Base-by-base conservation (phyloP, 257 asterid genomes). In the Nicotiana tabacum region DNA sequence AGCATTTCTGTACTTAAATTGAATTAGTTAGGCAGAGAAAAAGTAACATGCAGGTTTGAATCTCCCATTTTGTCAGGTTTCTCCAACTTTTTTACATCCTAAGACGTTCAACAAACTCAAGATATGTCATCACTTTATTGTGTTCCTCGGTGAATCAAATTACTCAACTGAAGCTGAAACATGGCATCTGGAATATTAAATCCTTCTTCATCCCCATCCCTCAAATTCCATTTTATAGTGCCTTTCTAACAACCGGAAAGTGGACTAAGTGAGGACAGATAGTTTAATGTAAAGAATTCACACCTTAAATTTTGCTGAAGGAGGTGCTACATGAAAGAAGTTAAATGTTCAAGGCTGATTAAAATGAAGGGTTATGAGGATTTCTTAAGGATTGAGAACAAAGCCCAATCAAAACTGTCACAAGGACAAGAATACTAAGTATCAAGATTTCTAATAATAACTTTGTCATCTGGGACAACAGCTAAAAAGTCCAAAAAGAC, bases 341-440 rank as follows among this genome's bases (percentile, higher is more conserved):
- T 70, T 70, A 70, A 70, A 74, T 74, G 21, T 58, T 58, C 43
- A 48, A 48, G 43, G 80, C 21, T 27, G 15, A 46, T 74, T 74
- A 3, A 27, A 74, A 46, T 72, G 24, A 74, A 74, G 24, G 43
- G 39, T 21, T 27, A 51, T 74, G 80, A 48, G 27, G 24, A 74
- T 74, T 48, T 74, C 80, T 27, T 48, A 74, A 57, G 62, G 80
- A 74, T 74, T 48, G 80, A 27, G 62, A 72, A 74, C 8, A 13
- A 48, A 4, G 24, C 4, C 8, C 43, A 74, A 0, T 11, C 16
- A 74, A 27, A 27, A 74, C 64, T 74, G 43, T 74, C 43, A 9
- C 39, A 74, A 60, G 32, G 8, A 51, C 13, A 76, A 15, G 21
- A 21, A 21, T 21, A 21, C 21, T 21, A 21, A 21, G 21, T 21